Percentiles rank a stretch among this genome's conserved stretches.
phyloP scores from a whole-genome alignment of 1,284 basidiomycete species.

The Melampsora larici-populina region DNA sequence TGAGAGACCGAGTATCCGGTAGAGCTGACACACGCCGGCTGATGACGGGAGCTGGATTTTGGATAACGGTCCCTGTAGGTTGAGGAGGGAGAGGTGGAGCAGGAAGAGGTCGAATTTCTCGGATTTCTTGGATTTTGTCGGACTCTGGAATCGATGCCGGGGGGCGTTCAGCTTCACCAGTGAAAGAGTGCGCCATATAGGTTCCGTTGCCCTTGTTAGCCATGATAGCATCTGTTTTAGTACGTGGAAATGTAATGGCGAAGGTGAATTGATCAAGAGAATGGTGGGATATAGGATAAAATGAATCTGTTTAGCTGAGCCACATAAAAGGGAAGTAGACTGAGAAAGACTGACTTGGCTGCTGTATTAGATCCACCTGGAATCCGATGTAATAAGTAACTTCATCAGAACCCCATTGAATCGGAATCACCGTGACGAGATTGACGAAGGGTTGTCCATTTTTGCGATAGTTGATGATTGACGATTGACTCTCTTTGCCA shows the following conservation, averaged over 20 bases:
- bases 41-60: neutral
- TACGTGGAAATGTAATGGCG: neutral
- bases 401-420: neutral
- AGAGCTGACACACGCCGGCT: neutral
- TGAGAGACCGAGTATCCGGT: neutral
- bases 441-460: constrained; percentile 72
- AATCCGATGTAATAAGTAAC: constrained; percentile 29
- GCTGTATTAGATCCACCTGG: constrained; percentile 19
- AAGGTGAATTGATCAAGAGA: neutral
- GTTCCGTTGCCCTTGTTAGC: neutral
- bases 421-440: constrained; percentile 53
- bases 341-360: neutral
- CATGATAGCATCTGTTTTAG: neutral
- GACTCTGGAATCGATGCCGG: neutral
- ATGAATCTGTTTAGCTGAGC: neutral
- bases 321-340: neutral
- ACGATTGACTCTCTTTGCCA: constrained; percentile 82
- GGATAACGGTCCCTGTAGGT: neutral
- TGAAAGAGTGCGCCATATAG: neutral
- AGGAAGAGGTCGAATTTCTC: neutral
- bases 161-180: too few relatives aligned
- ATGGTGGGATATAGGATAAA: neutral
- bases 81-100: neutral
- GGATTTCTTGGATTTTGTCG: neutral
- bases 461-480: constrained; percentile 81